A percentile compares a stretch with the other conserved stretches of the same genome.
These are phyloP conservation scores for Lachancea sp. DNA, from an alignment of 805 yeast species.

Conservation along the genomic window DNA sequence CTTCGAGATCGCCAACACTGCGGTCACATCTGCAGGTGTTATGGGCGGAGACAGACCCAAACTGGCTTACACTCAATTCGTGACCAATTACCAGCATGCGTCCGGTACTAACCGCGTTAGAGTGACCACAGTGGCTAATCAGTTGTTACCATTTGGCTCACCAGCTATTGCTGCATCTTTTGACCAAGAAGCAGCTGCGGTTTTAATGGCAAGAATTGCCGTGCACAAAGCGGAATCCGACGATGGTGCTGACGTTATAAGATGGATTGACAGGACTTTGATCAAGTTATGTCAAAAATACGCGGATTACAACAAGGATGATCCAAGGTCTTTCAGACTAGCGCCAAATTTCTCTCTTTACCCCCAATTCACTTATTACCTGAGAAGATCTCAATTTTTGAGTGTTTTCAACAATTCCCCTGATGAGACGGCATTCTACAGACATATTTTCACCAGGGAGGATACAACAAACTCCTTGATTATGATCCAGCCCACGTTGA, in stretches of 20 bases:
- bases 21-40: conserved; percentile 19
- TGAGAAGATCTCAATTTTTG: conserved; percentile 92
- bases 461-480: conserved; percentile 88
- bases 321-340: conserved; percentile 72
- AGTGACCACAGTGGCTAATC: conserved; percentile 74
- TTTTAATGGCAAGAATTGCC: conserved; percentile 83
- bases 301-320: conserved; percentile 89
- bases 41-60: conserved; percentile 25
- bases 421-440: conserved; percentile 95
- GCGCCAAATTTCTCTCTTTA: conserved; percentile 78
- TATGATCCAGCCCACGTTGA: conserved; percentile 96
- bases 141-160: conserved; percentile 47
- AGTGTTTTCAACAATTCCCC: conserved; percentile 97
- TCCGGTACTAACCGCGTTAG: conserved; percentile 83
- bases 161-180: conserved; percentile 58
- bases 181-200: conserved; percentile 98
- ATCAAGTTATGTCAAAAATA: conserved; percentile 86
- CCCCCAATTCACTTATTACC: conserved; percentile 93
- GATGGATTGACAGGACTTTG: conserved; percentile 92
- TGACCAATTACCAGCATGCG: conserved; percentile 92
- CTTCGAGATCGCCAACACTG: conserved; percentile 63
- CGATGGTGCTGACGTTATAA: conserved; percentile 85
- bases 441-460: conserved; percentile 86
- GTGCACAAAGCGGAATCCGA: conserved; percentile 76
- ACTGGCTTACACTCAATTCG: conserved; percentile 63